Evolutionary conservation across 2,329 filamentous ascomycete genomes (phyloP), one percentile per base, ranked within the genome.

Genomic region (Whalleya microplaca): DNA sequence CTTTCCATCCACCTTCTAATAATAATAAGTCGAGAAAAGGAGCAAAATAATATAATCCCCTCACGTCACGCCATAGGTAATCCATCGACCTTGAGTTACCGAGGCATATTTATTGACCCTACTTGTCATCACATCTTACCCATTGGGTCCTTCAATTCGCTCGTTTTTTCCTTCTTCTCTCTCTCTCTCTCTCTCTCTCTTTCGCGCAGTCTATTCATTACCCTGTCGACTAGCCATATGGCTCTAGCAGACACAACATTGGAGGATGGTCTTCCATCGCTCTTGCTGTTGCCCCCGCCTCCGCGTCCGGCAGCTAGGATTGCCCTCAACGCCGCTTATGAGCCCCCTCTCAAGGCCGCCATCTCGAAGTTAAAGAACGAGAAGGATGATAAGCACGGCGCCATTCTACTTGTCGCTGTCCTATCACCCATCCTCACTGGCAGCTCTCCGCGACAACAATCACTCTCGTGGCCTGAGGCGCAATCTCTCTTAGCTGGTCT

Each of bases 401-500:
- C 75, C 1, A 73, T 71, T 0, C 75, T 85, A 3, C 71, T 81
- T 65, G 65, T 83, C 72, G 89, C 86, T 2, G 72, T 96, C 40
- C 81, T 83, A 2, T 83, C 83, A 46, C 84, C 87, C 2, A 78
- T 88, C 49, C 79, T 92, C 12, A 75, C 79, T 45, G 80, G 83
- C 19, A 74, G 75, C 29, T 75, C 78, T 21, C 74, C 76, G 20
- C 73, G 75, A 27, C 78, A 82, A 45, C 80, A 83, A 64, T 77
- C 81, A 21, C 76, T 84, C 45, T 77, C 84, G 18, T 96, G 92
- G 82, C 70, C 80, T 32, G 75, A 81, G n/a, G 83, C 87, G 0
- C 92, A 96, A 72, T 79, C 82, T n/a, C 78, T 94, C 4, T 75
- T 97, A 20, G 89, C 90, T 2, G 84, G 84, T 21, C 71, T 96